These are phyloP conservation scores for Rhizopus arrhizus DNA, from an alignment of 371 early-diverging fungal species.

Conservation along the genomic window DNA sequence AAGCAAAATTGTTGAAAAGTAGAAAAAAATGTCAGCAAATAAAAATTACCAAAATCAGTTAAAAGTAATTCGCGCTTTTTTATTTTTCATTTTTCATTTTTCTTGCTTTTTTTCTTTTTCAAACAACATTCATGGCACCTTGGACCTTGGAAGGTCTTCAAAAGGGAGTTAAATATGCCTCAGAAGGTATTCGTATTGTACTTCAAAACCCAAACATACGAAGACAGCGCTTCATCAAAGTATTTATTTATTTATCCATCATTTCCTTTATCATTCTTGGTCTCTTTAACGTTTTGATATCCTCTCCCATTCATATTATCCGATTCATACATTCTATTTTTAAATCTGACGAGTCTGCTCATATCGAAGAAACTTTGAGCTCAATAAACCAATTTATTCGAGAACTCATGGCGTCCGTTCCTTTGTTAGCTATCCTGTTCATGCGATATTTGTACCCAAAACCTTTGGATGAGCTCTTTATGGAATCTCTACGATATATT, in stretches of 20 bases:
- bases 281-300: conserved; percentile 42
- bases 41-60: neutral
- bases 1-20: neutral
- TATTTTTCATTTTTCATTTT: conserved; percentile 11
- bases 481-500: conserved; percentile 57
- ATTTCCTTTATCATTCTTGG: conserved; percentile 51
- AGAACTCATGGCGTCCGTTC: conserved; percentile 51
- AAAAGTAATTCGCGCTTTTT: neutral
- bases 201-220: conserved; percentile 55
- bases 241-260: conserved; percentile 51
- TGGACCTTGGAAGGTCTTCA: conserved; percentile 44
- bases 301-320: conserved; percentile 41
- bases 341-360: conserved; percentile 21
- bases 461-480: conserved; percentile 66
- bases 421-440: conserved; percentile 58
- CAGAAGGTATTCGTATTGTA: conserved; percentile 51
- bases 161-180: conserved; percentile 52
- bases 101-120: conserved; percentile 8
- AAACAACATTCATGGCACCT: conserved; percentile 26
- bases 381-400: conserved; percentile 28
- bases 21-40: neutral
- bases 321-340: conserved; percentile 33
- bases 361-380: conserved; percentile 28
- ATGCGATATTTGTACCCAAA: conserved; percentile 69
- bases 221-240: conserved; percentile 50